These are phyloP conservation scores for Didymellaceae sp. DNA, from an alignment of 2,329 filamentous ascomycete species.

Conservation along the genomic window DNA sequence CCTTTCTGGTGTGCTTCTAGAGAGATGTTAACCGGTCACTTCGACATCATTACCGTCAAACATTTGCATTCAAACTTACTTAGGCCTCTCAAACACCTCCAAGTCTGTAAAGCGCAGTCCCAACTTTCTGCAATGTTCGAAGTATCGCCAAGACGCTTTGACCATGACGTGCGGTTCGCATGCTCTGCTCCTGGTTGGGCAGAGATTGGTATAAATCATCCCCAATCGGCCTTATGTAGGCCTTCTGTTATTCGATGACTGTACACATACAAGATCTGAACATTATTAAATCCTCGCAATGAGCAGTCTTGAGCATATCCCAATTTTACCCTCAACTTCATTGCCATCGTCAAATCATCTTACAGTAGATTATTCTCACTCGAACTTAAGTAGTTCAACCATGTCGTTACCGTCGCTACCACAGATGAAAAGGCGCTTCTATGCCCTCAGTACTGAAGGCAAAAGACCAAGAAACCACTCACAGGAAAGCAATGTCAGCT, in stretches of 20 bases:
- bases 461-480: neutral
- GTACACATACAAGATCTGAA: neutral
- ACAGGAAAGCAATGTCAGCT: neutral
- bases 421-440: neutral
- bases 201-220: constrained; percentile 7
- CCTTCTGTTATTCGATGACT: neutral
- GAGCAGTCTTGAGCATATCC: neutral
- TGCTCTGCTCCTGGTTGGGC: constrained; percentile 1
- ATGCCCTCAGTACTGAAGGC: neutral
- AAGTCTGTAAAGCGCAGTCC: constrained; percentile 1
- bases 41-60: neutral
- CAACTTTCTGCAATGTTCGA: constrained; percentile 3
- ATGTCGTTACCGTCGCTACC: too few species aligned
- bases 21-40: neutral
- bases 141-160: neutral
- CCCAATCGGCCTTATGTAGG: neutral
- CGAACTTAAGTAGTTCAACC: neutral
- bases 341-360: neutral
- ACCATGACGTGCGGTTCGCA: constrained; percentile 8
- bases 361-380: neutral
- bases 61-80: constrained; percentile 1
- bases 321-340: neutral
- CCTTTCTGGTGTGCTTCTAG: neutral
- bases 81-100: constrained; percentile 6
- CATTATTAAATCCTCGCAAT: neutral